These are phyloP conservation scores for Pezicula radicicola DNA, from an alignment of 2,329 filamentous ascomycete genomes.

Conservation along the genomic window DNA sequence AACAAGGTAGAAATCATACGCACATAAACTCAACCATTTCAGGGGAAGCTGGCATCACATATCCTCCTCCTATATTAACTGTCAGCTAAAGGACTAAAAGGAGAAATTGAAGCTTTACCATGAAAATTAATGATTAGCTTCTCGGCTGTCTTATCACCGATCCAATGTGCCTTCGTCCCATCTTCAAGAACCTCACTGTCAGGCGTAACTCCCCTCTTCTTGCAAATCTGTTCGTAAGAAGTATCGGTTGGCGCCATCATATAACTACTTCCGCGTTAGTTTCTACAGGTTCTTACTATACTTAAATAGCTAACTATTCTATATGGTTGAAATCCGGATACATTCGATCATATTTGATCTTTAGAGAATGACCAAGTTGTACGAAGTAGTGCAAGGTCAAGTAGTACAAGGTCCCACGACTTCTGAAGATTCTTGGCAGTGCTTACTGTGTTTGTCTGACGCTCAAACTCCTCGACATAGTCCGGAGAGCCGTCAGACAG, in stretches of 20 bases:
- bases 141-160: slow-evolving; percentile 34
- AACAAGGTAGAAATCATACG: no score
- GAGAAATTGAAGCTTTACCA: slow-evolving; percentile 23
- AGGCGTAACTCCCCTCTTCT: slow-evolving; percentile 14
- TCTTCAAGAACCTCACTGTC: slow-evolving; percentile 25
- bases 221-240: slow-evolving; percentile 20
- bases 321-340: no score
- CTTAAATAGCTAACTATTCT: no score
- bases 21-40: slow-evolving; percentile 42
- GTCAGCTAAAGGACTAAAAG: background rate
- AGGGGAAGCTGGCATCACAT: slow-evolving; percentile 41
- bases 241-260: slow-evolving; percentile 16
- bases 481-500: slow-evolving; percentile 12
- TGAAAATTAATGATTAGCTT: slow-evolving; percentile 45
- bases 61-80: slow-evolving; percentile 48
- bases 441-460: slow-evolving; percentile 20
- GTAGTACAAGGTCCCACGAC: background rate
- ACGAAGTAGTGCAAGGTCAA: background rate
- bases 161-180: slow-evolving; percentile 43
- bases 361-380: background rate
- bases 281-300: background rate
- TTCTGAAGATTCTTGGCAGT: background rate
- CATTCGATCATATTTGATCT: background rate
- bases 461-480: slow-evolving; percentile 8
- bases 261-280: slow-evolving; percentile 10